These are phyloP conservation scores for sunflower (Helianthus annuus) DNA, from an alignment of 129 eudicot genomes.

Conservation along the genomic window DNA sequence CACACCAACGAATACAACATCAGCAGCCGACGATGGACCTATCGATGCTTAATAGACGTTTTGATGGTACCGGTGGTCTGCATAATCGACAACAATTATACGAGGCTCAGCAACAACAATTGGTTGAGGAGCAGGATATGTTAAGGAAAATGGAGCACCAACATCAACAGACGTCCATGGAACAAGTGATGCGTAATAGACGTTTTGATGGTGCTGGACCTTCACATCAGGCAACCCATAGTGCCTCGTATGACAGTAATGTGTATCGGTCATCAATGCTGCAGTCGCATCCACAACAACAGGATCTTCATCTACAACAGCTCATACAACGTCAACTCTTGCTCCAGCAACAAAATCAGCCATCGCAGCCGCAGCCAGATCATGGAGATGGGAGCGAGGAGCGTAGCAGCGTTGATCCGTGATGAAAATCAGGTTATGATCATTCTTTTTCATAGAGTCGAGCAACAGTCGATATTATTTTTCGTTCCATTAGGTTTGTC, in stretches of 20 bases:
- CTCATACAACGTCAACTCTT: not conserved
- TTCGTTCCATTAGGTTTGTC: not conserved
- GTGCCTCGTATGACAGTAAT: constrained; percentile 16
- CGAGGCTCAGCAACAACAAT: too few species aligned
- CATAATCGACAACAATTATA: too few species aligned
- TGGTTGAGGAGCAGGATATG: not conserved
- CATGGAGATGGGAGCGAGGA: constrained; percentile 31
- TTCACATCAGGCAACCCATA: constrained; percentile 26
- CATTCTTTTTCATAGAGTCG: not conserved
- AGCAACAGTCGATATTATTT: not conserved
- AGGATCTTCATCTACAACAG: constrained; percentile 11
- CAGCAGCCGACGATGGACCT: not conserved
- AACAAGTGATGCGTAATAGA: constrained; percentile 37
- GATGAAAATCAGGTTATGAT: not conserved
- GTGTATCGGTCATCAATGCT: not conserved
- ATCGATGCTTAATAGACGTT: not conserved
- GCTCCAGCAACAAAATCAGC: constrained; percentile 12
- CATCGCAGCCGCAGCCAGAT: not conserved
- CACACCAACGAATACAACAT: not conserved
- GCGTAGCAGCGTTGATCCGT: not conserved
- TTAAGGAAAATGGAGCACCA: not conserved
- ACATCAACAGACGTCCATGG: constrained; percentile 20
- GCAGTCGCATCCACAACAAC: not conserved
- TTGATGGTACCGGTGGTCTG: not conserved
- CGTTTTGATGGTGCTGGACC: constrained; percentile 40